Evolutionary conservation across 768 basidiomycete genomes (phyloP).

Genomic region (Inosperma sp.): DNA sequence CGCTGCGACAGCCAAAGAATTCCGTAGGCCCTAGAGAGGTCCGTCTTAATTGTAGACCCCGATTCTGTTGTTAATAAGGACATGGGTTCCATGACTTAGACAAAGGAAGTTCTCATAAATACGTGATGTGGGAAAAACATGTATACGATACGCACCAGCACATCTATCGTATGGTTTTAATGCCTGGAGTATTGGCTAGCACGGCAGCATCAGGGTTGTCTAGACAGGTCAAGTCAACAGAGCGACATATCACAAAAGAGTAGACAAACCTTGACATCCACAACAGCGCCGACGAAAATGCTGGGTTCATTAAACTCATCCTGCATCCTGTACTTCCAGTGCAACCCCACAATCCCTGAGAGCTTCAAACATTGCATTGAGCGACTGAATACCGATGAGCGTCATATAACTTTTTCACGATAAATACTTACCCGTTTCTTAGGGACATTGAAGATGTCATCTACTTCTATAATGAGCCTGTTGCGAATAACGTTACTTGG

Average conservation of each 20-base stretch:
- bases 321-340: constrained; percentile 44
- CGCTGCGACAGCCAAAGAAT: not conserved
- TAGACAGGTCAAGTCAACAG: not conserved
- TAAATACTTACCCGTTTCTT: constrained; percentile 29
- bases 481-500: constrained; percentile 36
- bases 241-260: not conserved
- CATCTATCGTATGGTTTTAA: constrained; percentile 57
- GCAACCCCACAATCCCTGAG: constrained; percentile 40
- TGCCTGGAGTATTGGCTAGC: constrained; percentile 43
- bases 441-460: constrained; percentile 34
- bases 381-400: constrained; percentile 31
- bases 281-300: constrained; percentile 55
- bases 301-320: constrained; percentile 49
- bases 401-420: not conserved
- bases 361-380: constrained; percentile 46
- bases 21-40: constrained; percentile 23
- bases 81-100: constrained; percentile 46
- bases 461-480: constrained; percentile 57
- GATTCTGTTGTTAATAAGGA: constrained; percentile 12
- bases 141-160: constrained; percentile 27
- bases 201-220: constrained; percentile 39
- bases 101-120: not conserved
- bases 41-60: not conserved
- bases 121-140: no score
- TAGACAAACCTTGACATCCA: constrained; percentile 44